Conservation (phyloP, 2,329 filamentous ascomycete species). For the Colletotrichum echinochloae region DNA sequence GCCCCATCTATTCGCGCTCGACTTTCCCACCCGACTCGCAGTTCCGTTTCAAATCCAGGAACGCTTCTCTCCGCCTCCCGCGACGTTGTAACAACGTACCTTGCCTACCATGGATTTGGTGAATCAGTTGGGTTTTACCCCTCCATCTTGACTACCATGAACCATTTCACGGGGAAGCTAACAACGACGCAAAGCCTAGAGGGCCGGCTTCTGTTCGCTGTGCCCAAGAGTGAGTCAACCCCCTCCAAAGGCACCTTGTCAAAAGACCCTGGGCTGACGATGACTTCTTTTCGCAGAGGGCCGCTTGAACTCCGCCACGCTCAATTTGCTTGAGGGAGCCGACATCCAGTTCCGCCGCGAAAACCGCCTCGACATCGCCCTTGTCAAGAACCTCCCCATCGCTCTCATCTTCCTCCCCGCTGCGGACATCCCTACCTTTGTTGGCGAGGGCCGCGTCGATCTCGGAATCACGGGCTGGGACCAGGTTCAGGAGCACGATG, state of each 20-base stretch:
- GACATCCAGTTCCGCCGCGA: constrained; percentile 98
- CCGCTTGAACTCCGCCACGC: constrained; percentile 85
- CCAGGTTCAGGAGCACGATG: constrained; percentile 91
- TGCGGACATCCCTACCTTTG: constrained; percentile 96
- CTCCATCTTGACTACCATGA: constrained; percentile 25
- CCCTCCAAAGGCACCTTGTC: neutral
- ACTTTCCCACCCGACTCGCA: constrained; percentile 28
- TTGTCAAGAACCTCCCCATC: constrained; percentile 96
- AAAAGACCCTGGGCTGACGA: constrained; percentile 42
- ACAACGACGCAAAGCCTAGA: constrained; percentile 72
- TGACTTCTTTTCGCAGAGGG: constrained; percentile 73
- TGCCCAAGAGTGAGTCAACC: constrained; percentile 89
- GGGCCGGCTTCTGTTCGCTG: constrained; percentile 92
- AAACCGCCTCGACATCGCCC: constrained; percentile 94
- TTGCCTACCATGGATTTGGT: constrained; percentile 62
- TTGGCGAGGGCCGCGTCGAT: constrained; percentile 93
- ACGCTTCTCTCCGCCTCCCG: neutral
- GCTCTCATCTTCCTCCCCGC: constrained; percentile 97
- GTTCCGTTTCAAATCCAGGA: constrained; percentile 4
- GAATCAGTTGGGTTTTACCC: constrained; percentile 59
- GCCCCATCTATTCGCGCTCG: constrained; percentile 34
- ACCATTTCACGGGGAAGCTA: constrained; percentile 37
- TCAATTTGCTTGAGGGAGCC: constrained; percentile 91
- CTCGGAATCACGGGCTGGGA: constrained; percentile 95
- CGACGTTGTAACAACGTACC: constrained; percentile 17